Conservation (phyloP, 106 monocot species). For the Triglochin maritima region DNA sequence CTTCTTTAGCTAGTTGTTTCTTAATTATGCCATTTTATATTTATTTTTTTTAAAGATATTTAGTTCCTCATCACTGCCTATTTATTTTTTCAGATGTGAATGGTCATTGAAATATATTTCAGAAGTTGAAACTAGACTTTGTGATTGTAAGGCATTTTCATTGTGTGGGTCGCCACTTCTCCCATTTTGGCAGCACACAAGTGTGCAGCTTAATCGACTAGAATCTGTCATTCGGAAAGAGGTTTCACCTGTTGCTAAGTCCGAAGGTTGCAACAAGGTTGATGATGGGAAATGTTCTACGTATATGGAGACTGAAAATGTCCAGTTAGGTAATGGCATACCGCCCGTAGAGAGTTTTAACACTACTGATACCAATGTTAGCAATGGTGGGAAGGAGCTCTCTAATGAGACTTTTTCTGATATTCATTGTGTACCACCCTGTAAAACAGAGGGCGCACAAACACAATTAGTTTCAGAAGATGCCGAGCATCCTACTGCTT, state of each 20-base stretch:
- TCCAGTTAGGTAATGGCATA: constrained; percentile 6
- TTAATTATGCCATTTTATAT: neutral
- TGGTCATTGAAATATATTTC: constrained; percentile 23
- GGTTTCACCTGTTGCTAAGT: constrained; percentile 4
- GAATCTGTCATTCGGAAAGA: constrained; percentile 45
- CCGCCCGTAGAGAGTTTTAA: neutral
- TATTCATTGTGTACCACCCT: neutral
- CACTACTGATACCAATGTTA: constrained; percentile 1
- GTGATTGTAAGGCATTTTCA: constrained; percentile 77
- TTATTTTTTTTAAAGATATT: neutral
- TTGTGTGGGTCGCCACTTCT: constrained; percentile 72
- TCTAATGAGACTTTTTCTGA: constrained; percentile 2
- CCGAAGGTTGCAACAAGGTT: neutral
- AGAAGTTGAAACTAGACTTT: constrained; percentile 73
- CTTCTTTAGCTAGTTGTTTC: neutral
- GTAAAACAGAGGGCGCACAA: constrained; percentile 5
- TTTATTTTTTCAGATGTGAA: constrained; percentile 30
- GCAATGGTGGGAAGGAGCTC: constrained; percentile 3
- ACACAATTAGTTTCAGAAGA: constrained; percentile 6
- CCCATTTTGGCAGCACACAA: constrained; percentile 91
- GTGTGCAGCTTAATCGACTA: constrained; percentile 49
- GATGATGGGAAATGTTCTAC: constrained; percentile 6
- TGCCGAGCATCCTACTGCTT: neutral
- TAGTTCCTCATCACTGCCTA: constrained; percentile 7
- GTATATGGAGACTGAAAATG: constrained; percentile 5